A percentile compares a stretch with the other conserved stretches of the same genome.
Evolutionary conservation across 352 stramenopile species (phyloP).

Genomic region (Globisporangium cederbergense): DNA sequence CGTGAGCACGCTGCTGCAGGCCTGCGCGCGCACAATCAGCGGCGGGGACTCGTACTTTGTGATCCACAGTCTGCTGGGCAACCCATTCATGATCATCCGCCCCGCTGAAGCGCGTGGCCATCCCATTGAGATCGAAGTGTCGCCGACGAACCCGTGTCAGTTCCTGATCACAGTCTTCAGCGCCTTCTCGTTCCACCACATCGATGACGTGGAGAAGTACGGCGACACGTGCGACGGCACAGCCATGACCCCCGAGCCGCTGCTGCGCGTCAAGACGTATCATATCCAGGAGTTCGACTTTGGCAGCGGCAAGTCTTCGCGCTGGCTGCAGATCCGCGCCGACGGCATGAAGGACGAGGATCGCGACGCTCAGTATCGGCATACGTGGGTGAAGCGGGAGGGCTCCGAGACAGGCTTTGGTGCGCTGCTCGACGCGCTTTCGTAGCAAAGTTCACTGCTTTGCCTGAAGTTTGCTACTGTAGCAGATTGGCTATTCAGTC

Average conservation of each 20-base stretch:
- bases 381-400: conserved; percentile 20
- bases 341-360: conserved; percentile 55
- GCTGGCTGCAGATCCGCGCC: conserved; percentile 57
- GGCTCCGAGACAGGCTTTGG: conserved; percentile 31
- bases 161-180: conserved; percentile 80
- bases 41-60: conserved; percentile 82
- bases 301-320: conserved; percentile 56
- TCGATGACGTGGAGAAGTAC: conserved; percentile 76
- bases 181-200: conserved; percentile 72
- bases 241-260: conserved; percentile 45
- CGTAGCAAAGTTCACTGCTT: conserved; percentile 8
- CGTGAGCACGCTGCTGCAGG: conserved; percentile 68
- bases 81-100: conserved; percentile 69
- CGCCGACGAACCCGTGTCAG: conserved; percentile 41
- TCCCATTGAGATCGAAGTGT: conserved; percentile 75
- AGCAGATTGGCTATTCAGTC: not conserved
- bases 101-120: conserved; percentile 62
- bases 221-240: conserved; percentile 33
- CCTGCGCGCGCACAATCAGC: conserved; percentile 71
- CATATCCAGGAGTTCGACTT: conserved; percentile 85
- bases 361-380: conserved; percentile 13
- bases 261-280: conserved; percentile 61
- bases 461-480: too few species aligned
- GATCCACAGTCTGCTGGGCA: conserved; percentile 67
- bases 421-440: conserved; percentile 30